Evolutionary conservation across 192 early-diverging fungal species (phyloP).

Genomic region (Coemansia sp.): DNA sequence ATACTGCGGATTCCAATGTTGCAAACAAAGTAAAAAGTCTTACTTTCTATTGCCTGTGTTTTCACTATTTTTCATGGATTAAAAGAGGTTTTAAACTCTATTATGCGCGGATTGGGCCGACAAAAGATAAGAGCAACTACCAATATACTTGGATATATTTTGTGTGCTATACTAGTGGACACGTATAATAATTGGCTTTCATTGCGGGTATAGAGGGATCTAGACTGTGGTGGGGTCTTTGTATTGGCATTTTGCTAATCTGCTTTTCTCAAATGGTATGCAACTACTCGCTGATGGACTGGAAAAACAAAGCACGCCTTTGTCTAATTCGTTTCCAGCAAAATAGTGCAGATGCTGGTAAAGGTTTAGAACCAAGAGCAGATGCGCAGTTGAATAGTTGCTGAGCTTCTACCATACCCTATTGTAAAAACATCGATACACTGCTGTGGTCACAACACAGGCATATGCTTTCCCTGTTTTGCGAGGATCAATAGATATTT

Average conservation of each 20-base stretch:
- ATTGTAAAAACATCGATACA: neutral
- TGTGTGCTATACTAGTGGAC: neutral
- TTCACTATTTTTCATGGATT: constrained; percentile 59
- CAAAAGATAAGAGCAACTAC: constrained; percentile 40
- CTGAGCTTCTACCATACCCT: neutral
- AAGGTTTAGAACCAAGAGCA: neutral
- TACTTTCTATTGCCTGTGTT: constrained; percentile 70
- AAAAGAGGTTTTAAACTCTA: constrained; percentile 53
- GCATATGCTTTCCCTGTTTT: neutral
- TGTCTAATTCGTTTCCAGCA: constrained; percentile 2
- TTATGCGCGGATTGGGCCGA: constrained; percentile 45
- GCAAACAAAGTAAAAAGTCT: neutral
- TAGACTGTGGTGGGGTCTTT: neutral
- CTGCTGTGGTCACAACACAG: neutral
- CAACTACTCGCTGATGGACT: constrained; percentile 1
- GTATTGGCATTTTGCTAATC: neutral
- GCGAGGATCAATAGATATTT: neutral
- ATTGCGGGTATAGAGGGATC: neutral
- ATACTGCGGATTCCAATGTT: constrained; percentile 61
- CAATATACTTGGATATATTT: constrained; percentile 12
- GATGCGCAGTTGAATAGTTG: neutral
- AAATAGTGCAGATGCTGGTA: neutral
- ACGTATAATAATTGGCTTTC: neutral
- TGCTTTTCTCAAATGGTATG: neutral
- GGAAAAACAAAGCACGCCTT: constrained; percentile 12